Percentiles rank a stretch among this genome's conserved stretches.
These are phyloP conservation scores for Tulasnella sp. DNA, from an alignment of 768 basidiomycete species.

Conservation along the genomic window DNA sequence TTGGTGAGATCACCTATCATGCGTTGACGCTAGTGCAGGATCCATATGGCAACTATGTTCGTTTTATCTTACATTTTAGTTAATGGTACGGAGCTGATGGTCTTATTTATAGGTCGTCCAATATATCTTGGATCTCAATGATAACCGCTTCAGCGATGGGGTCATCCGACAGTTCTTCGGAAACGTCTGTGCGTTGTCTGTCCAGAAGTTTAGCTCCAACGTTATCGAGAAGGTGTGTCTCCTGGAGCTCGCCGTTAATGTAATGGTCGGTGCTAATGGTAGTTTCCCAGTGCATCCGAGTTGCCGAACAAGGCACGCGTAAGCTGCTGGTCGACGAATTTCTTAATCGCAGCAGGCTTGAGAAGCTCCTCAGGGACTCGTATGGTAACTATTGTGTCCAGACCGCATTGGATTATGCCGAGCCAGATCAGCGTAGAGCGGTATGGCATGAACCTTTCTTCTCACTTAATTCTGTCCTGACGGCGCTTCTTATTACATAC, in stretches of 20 bases:
- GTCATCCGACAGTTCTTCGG: constrained; percentile 96
- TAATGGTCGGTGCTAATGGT: not conserved
- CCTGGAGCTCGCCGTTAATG: not conserved
- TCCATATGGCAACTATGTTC: constrained; percentile 85
- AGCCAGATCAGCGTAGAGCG: constrained; percentile 74
- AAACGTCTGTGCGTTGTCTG: constrained; percentile 93
- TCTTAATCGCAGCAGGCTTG: constrained; percentile 84
- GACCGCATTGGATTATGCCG: constrained; percentile 96
- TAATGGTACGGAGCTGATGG: not conserved
- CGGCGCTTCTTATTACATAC: constrained; percentile 2
- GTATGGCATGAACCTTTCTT: constrained; percentile 29
- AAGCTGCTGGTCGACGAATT: constrained; percentile 93
- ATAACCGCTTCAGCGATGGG: constrained; percentile 94
- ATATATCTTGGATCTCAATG: constrained; percentile 97
- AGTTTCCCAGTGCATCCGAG: constrained; percentile 55
- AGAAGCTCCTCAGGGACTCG: constrained; percentile 91
- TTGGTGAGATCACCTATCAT: constrained; percentile 98
- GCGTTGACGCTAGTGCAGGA: constrained; percentile 96
- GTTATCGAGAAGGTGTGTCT: constrained; percentile 85
- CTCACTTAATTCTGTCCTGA: not conserved
- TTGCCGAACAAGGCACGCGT: constrained; percentile 88
- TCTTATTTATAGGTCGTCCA: constrained; percentile 60
- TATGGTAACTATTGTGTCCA: constrained; percentile 95
- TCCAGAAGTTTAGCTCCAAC: constrained; percentile 99
- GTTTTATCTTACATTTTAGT: not conserved